Conservation (phyloP, 306 rosid genomes). For the Begonia fuchsioides region DNA sequence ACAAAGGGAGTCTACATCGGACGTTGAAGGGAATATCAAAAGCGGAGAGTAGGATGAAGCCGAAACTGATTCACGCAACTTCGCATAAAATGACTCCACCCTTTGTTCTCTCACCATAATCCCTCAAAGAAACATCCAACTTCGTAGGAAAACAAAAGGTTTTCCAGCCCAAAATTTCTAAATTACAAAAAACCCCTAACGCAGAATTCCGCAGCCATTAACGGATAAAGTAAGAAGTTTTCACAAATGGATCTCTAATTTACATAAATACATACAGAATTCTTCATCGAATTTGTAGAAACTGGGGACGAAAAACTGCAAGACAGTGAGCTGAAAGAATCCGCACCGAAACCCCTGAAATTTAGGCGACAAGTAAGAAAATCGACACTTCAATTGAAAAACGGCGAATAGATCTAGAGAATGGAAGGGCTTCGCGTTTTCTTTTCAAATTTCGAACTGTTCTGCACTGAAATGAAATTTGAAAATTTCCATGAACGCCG, state of each 20-base stretch:
- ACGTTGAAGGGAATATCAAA: slow-evolving; percentile 78
- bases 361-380: background rate
- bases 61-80: slow-evolving; percentile 34
- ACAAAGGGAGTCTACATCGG: slow-evolving; percentile 85
- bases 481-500: too few relatives aligned
- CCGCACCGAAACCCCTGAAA: slow-evolving; percentile 15
- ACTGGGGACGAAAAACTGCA: background rate
- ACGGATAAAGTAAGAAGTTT: background rate
- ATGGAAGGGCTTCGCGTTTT: background rate
- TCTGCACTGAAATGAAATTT: slow-evolving; percentile 13
- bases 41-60: slow-evolving; percentile 46
- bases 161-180: background rate
- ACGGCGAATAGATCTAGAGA: background rate
- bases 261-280: background rate
- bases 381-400: background rate
- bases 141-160: background rate
- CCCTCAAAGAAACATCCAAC: slow-evolving; percentile 15
- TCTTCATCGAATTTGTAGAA: background rate
- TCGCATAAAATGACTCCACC: slow-evolving; percentile 55
- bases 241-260: background rate
- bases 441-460: background rate
- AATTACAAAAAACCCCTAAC: slow-evolving; percentile 1
- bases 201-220: too few relatives aligned
- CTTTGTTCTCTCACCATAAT: slow-evolving; percentile 58
- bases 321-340: background rate